Percentiles rank a stretch among this genome's conserved stretches.
Conservation (phyloP, 345 rosid species). For the Hibiscus trionum region DNA sequence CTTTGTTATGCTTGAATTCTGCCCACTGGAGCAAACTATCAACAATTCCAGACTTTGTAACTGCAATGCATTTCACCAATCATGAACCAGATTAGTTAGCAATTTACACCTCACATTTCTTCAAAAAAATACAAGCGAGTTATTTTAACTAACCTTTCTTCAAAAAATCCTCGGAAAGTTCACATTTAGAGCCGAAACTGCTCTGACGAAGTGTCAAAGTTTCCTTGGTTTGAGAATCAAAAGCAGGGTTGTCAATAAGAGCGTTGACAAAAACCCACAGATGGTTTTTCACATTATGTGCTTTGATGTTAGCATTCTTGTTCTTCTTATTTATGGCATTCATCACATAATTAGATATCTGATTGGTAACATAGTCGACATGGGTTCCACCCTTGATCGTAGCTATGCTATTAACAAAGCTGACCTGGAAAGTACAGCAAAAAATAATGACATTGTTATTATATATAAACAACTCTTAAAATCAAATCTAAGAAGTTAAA, state of each 20-base stretch:
- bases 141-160: constrained; percentile 59
- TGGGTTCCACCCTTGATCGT: constrained; percentile 98
- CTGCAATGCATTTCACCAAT: constrained; percentile 28
- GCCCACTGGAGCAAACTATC: constrained; percentile 90
- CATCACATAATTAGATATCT: constrained; percentile 73
- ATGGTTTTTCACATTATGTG: constrained; percentile 78
- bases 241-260: constrained; percentile 96
- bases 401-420: constrained; percentile 83
- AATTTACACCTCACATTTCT: neutral
- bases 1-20: constrained; percentile 71
- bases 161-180: constrained; percentile 67
- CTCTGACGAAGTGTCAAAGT: constrained; percentile 91
- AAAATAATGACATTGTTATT: neutral
- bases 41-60: constrained; percentile 71
- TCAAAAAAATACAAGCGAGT: constrained; percentile 1
- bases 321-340: constrained; percentile 71
- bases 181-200: constrained; percentile 93
- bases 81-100: neutral
- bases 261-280: constrained; percentile 97
- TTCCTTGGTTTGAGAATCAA: constrained; percentile 99
- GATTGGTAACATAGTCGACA: constrained; percentile 87
- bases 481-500: neutral
- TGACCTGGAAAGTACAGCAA: constrained; percentile 46
- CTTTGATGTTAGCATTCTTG: constrained; percentile 71
- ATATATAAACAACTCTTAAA: neutral